Evolutionary conservation across 805 yeast genomes (phyloP).

Genomic region (Kodamaea hsintzibuensis): DNA sequence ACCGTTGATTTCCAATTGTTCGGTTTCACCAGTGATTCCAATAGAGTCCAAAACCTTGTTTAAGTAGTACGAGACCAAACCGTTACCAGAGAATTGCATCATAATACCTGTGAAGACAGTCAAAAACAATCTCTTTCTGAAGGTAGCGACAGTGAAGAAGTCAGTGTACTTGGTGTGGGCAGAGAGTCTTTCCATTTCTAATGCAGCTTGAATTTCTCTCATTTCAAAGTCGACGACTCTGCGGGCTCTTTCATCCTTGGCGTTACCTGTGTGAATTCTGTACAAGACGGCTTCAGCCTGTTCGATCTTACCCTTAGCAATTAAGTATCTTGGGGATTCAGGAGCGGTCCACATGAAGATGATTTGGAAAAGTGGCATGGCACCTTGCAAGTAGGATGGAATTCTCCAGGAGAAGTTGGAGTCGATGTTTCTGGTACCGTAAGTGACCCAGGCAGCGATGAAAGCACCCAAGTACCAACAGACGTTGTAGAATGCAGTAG

Average conservation of each 20-base stretch:
- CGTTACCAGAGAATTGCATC: constrained; percentile 53
- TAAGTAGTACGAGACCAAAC: constrained; percentile 52
- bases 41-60: constrained; percentile 51
- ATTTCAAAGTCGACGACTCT: constrained; percentile 22
- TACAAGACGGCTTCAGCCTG: constrained; percentile 33
- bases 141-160: constrained; percentile 38
- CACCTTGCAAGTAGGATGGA: constrained; percentile 53
- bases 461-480: constrained; percentile 58
- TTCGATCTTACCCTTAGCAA: constrained; percentile 21
- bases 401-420: constrained; percentile 52
- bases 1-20: constrained; percentile 52
- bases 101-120: constrained; percentile 32
- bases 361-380: constrained; percentile 45
- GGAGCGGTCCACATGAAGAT: constrained; percentile 40
- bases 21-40: constrained; percentile 49
- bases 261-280: constrained; percentile 43
- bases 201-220: constrained; percentile 27
- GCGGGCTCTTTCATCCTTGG: constrained; percentile 21
- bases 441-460: constrained; percentile 52
- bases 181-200: constrained; percentile 39
- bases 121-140: constrained; percentile 44
- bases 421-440: constrained; percentile 39
- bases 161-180: constrained; percentile 37
- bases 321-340: constrained; percentile 34
- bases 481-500: constrained; percentile 46